phyloP scores from a whole-genome alignment of 768 basidiomycete genomes.

The Lanmaoa pseudosensibilis region DNA sequence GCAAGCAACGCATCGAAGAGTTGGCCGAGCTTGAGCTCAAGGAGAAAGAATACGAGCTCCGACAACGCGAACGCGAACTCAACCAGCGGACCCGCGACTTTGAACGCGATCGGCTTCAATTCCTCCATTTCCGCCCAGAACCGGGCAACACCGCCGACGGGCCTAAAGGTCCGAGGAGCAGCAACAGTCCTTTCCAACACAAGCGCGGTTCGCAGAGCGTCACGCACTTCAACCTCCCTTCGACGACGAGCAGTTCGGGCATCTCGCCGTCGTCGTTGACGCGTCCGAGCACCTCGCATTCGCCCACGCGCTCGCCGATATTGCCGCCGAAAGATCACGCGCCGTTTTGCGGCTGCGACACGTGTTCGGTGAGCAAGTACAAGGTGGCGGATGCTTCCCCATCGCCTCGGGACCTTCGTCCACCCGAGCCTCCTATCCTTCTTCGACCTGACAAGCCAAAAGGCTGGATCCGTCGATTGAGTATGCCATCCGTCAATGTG shows the following conservation, averaged over 20 bases:
- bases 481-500: conserved; percentile 68
- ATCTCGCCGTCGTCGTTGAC: neutral
- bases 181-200: conserved; percentile 22
- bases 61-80: conserved; percentile 55
- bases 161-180: conserved; percentile 28
- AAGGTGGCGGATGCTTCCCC: conserved; percentile 31
- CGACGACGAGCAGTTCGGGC: conserved; percentile 11
- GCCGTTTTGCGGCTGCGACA: conserved; percentile 65
- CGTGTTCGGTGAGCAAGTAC: conserved; percentile 63
- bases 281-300: conserved; percentile 29
- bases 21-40: conserved; percentile 51
- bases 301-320: conserved; percentile 29
- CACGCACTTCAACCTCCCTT: conserved; percentile 27
- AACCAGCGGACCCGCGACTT: conserved; percentile 54
- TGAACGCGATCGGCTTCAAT: conserved; percentile 52
- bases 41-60: conserved; percentile 55
- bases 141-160: conserved; percentile 30
- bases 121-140: conserved; percentile 36
- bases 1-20: conserved; percentile 48
- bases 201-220: conserved; percentile 32
- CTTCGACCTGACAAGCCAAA: conserved; percentile 59
- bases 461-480: conserved; percentile 75
- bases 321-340: conserved; percentile 46
- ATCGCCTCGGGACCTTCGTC: conserved; percentile 37
- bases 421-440: conserved; percentile 42